These are phyloP conservation scores for Alliaria petiolata DNA, from an alignment of 345 rosid species.

Conservation along the genomic window DNA sequence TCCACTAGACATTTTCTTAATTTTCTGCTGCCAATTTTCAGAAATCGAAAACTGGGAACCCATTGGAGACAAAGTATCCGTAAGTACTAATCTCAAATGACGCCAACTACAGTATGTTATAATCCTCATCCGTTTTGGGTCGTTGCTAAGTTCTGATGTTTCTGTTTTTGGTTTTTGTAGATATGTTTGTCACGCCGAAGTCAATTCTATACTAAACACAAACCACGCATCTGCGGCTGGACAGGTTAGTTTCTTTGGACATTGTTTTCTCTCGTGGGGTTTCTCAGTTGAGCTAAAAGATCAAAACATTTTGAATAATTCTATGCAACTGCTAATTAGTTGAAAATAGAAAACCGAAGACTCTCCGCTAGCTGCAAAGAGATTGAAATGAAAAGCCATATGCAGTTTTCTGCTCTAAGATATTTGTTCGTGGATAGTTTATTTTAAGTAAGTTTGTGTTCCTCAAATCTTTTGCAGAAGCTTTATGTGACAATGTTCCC, in stretches of 20 bases:
- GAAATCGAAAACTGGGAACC: slow-evolving; percentile 74
- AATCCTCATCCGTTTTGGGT: neutral
- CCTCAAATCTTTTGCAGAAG: slow-evolving; percentile 54
- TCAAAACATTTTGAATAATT: neutral
- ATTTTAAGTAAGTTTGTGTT: neutral
- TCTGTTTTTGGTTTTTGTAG: slow-evolving; percentile 37
- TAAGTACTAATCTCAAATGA: slow-evolving; percentile 35
- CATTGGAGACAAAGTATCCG: slow-evolving; percentile 92
- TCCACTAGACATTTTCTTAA: neutral
- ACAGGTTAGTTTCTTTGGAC: slow-evolving; percentile 45
- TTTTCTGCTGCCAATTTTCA: slow-evolving; percentile 28
- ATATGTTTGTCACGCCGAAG: slow-evolving; percentile 98
- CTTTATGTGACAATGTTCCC: slow-evolving; percentile 99
- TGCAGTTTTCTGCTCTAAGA: neutral
- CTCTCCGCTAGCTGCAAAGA: neutral
- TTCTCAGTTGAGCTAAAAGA: neutral
- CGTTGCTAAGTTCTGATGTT: slow-evolving; percentile 5
- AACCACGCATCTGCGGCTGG: slow-evolving; percentile 91
- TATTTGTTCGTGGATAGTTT: neutral
- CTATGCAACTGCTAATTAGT: neutral
- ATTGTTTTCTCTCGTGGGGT: neutral
- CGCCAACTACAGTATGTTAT: neutral
- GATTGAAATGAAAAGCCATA: neutral
- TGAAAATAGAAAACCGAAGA: neutral
- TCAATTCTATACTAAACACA: slow-evolving; percentile 89